Base-by-base conservation (phyloP, 345 rosid species). In the Lenwebbia sp. region DNA sequence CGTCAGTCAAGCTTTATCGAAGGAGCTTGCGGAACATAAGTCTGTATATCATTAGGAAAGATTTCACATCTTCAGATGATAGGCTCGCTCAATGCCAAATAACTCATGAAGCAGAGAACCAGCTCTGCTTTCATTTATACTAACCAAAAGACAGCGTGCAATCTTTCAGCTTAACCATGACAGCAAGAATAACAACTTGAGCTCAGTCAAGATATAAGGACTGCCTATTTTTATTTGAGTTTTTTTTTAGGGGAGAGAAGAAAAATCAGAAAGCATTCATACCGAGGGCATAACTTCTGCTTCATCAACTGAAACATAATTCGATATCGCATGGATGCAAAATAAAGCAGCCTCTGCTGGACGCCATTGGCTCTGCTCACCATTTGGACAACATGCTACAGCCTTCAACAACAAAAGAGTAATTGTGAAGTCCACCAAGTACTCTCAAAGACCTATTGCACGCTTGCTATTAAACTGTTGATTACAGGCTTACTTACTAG, bases 291-390 rank as follows among this genome's bases (percentile, higher is more conserved):
- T 93, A 70, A 96, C 96, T 89, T 94, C 98, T 85, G 91, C 91
- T 92, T 97, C 99, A 86, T 85, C 90, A 85, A 85, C 89, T 55
- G 99, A 94, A 84, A 96, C 99, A 89, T 96, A 94, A 85, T 88
- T 93, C 58, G 99, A 95, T 91, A 96, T 91, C 83, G 98, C 98
- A 88, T 95, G 92, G 84, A 97, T 95, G 90, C 99, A 96, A 91
- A 95, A 97, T 89, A 97, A 91, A 87, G 96, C 95, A 93, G 99
- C 99, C 94, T 97, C 99, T 85, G 98, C 96, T 5, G 96, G 96
- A 90, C 92, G 98, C 98, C 99, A 96, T 86, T 96, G 94, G 83
- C 86, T 92, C 49, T 87, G 89, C 60, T 83, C 87, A 50, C 91
- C 91, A 89, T 91, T 95, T 89, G 94, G 96, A 92, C 94, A 92